Percentiles rank a stretch among this genome's conserved stretches.
Conservation (phyloP, 306 rosid species). For the Comarum palustre region DNA sequence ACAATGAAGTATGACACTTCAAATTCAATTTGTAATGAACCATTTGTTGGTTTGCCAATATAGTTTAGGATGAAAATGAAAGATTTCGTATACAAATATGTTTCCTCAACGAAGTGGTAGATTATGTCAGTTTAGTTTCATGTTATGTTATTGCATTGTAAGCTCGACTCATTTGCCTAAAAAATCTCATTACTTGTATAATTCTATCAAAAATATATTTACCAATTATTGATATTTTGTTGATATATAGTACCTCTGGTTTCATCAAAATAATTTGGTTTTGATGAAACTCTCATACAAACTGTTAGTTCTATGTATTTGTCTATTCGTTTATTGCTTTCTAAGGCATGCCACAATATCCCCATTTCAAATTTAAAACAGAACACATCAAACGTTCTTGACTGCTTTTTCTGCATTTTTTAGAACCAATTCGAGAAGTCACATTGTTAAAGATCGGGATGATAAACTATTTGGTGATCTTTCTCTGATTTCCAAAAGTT, state of each 20-base stretch:
- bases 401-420: not conserved
- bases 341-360: not conserved
- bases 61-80: not conserved
- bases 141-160: not conserved
- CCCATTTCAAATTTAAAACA: not conserved
- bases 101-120: not conserved
- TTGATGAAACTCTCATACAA: not conserved
- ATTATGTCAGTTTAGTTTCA: not conserved
- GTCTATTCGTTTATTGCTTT: not conserved
- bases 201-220: not conserved
- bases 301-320: not conserved
- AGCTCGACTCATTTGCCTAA: not conserved
- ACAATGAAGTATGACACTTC: not conserved
- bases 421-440: conserved; percentile 14
- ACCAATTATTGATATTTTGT: not conserved
- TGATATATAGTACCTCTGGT: not conserved
- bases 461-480: not conserved
- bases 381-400: not conserved
- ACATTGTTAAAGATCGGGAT: not conserved
- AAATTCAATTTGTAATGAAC: not conserved
- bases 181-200: not conserved
- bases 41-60: not conserved
- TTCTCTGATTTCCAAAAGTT: no score
- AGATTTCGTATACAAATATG: not conserved
- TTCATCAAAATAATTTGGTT: not conserved